Evolutionary conservation across 2,329 filamentous ascomycete species (phyloP).

Genomic region (Diaporthe citrichinensis): DNA sequence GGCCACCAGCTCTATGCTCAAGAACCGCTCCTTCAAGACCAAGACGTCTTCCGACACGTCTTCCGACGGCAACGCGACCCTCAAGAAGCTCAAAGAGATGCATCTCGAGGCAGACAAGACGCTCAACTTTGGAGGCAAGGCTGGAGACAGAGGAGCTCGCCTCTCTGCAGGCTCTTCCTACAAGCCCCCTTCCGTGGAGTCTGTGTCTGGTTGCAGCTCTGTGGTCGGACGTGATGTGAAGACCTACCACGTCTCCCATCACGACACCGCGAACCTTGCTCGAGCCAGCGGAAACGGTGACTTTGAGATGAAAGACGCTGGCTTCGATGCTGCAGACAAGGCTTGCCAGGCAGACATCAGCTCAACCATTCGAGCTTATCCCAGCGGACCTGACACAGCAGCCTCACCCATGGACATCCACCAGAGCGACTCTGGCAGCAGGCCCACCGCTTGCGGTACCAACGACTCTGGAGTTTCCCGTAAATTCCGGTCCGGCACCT

Average conservation of each 20-base stretch:
- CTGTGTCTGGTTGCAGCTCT: background rate
- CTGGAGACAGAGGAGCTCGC: conserved; percentile 16
- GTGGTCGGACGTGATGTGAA: background rate
- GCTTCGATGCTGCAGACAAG: background rate
- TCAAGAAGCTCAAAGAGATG: conserved; percentile 28
- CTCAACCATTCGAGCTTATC: background rate
- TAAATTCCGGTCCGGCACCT: background rate
- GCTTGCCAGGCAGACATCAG: background rate
- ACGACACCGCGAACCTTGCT: background rate
- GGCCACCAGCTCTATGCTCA: conserved; percentile 36
- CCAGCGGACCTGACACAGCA: background rate
- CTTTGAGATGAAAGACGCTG: conserved; percentile 6
- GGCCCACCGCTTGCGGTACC: conserved; percentile 15
- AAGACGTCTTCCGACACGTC: conserved; percentile 37
- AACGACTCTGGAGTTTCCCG: conserved; percentile 8
- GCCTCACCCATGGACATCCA: conserved; percentile 33
- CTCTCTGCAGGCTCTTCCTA: conserved; percentile 24
- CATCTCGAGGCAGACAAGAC: conserved; percentile 22
- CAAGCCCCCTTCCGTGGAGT: conserved; percentile 33
- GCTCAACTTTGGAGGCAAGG: conserved; percentile 13
- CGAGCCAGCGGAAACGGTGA: background rate
- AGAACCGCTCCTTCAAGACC: conserved; percentile 35
- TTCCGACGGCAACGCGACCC: conserved; percentile 7
- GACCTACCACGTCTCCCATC: background rate
- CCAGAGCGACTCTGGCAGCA: conserved; percentile 27